Percentiles rank a stretch among this genome's conserved stretches.
phyloP scores from a whole-genome alignment of 2,329 filamentous ascomycete species.

The Diaporthe aspalathi region DNA sequence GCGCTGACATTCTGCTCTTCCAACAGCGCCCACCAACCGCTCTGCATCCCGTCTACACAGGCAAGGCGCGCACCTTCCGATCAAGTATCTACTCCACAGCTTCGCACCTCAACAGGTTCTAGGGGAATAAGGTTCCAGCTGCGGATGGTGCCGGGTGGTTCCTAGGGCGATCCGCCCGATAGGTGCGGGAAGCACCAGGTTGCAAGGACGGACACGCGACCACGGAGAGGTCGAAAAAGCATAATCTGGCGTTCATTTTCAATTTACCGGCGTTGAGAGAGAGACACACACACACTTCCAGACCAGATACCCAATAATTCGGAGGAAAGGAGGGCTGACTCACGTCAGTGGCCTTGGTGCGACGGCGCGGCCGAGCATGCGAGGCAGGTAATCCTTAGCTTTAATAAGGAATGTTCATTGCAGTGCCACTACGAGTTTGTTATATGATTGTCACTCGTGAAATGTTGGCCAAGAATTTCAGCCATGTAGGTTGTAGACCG shows the following conservation, averaged over 20 bases:
- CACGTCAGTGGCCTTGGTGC: background rate
- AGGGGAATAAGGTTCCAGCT: conserved; percentile 27
- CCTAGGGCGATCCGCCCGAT: background rate
- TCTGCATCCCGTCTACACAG: conserved; percentile 64
- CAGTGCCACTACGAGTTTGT: background rate
- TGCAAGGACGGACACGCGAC: background rate
- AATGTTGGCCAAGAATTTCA: background rate
- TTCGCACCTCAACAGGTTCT: conserved; percentile 62
- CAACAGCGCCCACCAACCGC: conserved; percentile 65
- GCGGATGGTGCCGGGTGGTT: background rate
- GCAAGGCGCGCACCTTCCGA: conserved; percentile 47
- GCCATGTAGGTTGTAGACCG: background rate
- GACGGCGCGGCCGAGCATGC: background rate
- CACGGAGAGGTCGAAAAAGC: conserved; percentile 12
- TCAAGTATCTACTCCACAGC: conserved; percentile 58
- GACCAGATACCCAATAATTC: conserved; percentile 24
- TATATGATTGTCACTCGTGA: background rate
- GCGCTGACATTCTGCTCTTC: conserved; percentile 22
- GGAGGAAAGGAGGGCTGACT: background rate
- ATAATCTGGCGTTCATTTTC: conserved; percentile 18
- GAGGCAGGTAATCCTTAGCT: conserved; percentile 24
- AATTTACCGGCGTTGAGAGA: conserved; percentile 24
- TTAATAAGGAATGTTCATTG: conserved; percentile 3
- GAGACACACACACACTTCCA: background rate
- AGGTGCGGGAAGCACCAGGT: background rate